Base-by-base conservation (phyloP, 2,329 filamentous ascomycete genomes). In the Dendryphion nanum region DNA sequence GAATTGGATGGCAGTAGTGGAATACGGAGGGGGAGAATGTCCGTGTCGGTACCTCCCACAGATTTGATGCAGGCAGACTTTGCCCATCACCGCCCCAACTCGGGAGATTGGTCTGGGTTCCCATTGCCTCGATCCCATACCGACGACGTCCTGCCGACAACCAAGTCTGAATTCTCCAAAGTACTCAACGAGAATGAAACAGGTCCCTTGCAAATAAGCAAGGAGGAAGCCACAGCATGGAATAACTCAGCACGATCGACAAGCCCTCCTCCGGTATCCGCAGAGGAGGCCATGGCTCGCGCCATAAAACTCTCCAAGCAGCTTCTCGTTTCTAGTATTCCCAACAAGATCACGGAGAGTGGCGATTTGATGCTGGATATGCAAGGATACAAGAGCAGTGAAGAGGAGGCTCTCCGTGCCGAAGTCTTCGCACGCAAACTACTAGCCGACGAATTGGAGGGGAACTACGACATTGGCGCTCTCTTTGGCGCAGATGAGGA, bases 301-400 rank as follows among this genome's bases (percentile, higher is more conserved):
- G 93, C 93, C 6, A 81, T 86, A 59, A 82, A 84, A 18, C 75
- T 98, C 8, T 95, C 91, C 7, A 86, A 88, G 61, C 90, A 90
- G 63, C 77, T 98, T 3, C 87, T 87, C 31, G 84, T 82, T 3
- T 93, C 86, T 33, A 96, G 97, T 59, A 97, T 98, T 42, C 89
- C 89, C 5, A 93, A 85, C 40, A 84, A 88, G 48, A 83, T 98
- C n/a, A 97, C 86, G 1, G 89, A 95, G 40, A 85, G 81, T 1
- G 93, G 93, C 13, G 93, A 98, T 66, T 73, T 98, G 38, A 97
- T 97, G 89, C 73, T 98, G 36, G 93, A 98, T 64, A 96, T 98
- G 90, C 90, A 89, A 0, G 89, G 89, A 1, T 96, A 95, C 70
- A 97, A 96, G 67, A 87, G 85, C 62, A 94, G 83, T 57, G 91